Percentiles rank a stretch among this genome's conserved stretches.
Conservation (phyloP, 2,329 filamentous ascomycete genomes). For the Fusarium vanettenii region DNA sequence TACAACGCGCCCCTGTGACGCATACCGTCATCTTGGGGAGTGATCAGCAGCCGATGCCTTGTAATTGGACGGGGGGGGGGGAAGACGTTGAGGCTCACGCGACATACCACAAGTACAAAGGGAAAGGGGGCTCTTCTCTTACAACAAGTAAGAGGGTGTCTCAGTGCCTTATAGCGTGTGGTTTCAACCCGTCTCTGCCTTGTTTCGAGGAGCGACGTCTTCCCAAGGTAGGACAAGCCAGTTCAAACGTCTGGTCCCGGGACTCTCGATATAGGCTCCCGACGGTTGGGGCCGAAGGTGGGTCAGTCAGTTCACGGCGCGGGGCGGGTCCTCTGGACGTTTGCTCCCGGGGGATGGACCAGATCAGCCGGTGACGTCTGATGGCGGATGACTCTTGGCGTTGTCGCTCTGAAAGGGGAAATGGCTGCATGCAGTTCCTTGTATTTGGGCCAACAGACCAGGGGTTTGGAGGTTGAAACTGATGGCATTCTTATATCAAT, state of each 20-base stretch:
- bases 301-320: constrained; percentile 26
- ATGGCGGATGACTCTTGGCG: constrained; percentile 1
- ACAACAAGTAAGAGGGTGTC: background rate
- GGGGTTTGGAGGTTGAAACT: background rate
- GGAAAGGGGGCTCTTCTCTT: background rate
- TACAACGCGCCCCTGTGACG: constrained; percentile 31
- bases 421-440: background rate
- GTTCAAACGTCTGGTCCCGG: constrained; percentile 7
- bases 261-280: constrained; percentile 13
- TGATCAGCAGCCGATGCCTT: constrained; percentile 31
- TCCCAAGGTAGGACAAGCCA: constrained; percentile 6
- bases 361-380: constrained; percentile 25
- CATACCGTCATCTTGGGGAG: constrained; percentile 33
- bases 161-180: background rate
- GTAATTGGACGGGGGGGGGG: constrained; percentile 30
- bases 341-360: constrained; percentile 23
- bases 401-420: background rate
- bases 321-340: constrained; percentile 23
- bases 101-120: constrained; percentile 26
- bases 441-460: background rate
- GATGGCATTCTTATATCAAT: constrained; percentile 14
- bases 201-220: constrained; percentile 11
- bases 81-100: constrained; percentile 23
- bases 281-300: constrained; percentile 29
- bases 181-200: constrained; percentile 10